These are phyloP conservation scores for Nidularia pulvinata DNA, from an alignment of 768 basidiomycete species.

Conservation along the genomic window DNA sequence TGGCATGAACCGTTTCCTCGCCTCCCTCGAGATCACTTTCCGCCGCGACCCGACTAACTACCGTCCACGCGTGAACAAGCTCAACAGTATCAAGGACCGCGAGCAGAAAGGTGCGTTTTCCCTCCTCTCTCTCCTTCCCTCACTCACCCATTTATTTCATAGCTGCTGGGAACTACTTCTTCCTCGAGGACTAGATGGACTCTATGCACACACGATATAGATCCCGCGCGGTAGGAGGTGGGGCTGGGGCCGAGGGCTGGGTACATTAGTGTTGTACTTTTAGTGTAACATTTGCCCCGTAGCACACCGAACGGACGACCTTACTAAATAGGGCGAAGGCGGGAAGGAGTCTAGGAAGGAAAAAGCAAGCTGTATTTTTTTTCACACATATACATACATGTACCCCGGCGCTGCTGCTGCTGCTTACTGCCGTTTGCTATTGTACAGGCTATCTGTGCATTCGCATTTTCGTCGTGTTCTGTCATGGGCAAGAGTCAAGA, in stretches of 20 bases:
- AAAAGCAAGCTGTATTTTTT: no score
- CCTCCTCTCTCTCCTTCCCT: not conserved
- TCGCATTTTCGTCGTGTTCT: no score
- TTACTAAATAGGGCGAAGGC: no score
- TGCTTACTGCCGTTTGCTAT: no score
- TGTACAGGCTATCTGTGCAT: no score
- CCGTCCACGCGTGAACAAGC: slow-evolving; percentile 87
- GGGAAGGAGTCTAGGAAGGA: no score
- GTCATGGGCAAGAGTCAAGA: no score
- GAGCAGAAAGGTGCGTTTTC: slow-evolving; percentile 75
- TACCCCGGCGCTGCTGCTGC: no score
- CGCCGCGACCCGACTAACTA: slow-evolving; percentile 96
- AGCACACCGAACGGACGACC: not conserved
- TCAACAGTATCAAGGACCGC: slow-evolving; percentile 82
- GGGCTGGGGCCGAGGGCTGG: not conserved
- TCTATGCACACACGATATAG: not conserved
- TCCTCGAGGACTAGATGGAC: slow-evolving; percentile 74
- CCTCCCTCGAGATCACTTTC: slow-evolving; percentile 97
- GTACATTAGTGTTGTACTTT: not conserved
- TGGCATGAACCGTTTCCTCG: slow-evolving; percentile 98
- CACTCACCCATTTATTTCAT: slow-evolving; percentile 6
- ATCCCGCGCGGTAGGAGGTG: not conserved
- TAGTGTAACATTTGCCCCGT: not conserved
- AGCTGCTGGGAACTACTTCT: slow-evolving; percentile 90
- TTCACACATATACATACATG: no score